Conservation (phyloP, 1,284 basidiomycete species). For the Irpex sp. region DNA sequence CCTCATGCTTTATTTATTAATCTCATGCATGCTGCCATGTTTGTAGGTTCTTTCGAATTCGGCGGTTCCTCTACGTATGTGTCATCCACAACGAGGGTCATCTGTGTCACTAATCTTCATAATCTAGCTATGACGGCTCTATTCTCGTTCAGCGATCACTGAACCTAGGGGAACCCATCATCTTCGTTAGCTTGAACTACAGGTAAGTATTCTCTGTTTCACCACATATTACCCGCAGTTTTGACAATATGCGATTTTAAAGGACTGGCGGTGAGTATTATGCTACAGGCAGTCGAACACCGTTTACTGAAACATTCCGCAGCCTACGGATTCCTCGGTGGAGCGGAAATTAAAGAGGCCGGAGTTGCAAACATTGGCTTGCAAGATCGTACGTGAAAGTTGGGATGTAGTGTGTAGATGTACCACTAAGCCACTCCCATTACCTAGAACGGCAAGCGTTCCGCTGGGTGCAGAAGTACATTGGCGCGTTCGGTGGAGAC, state of each 20-base stretch:
- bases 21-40: background rate
- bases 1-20: background rate
- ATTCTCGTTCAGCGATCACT: conserved; percentile 31
- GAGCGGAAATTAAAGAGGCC: conserved; percentile 46
- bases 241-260: background rate
- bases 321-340: conserved; percentile 43
- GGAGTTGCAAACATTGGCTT: conserved; percentile 53
- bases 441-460: conserved; percentile 49
- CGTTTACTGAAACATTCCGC: background rate
- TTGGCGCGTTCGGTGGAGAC: conserved; percentile 40
- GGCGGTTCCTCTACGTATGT: conserved; percentile 8
- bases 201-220: conserved; percentile 11
- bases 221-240: background rate
- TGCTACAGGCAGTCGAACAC: background rate
- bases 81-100: background rate
- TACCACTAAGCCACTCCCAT: background rate
- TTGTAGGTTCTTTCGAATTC: conserved; percentile 27
- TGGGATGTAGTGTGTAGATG: background rate
- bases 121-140: conserved; percentile 22
- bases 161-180: conserved; percentile 30
- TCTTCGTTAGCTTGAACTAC: conserved; percentile 32
- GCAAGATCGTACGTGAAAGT: conserved; percentile 40
- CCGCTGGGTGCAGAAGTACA: conserved; percentile 50
- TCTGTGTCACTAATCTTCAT: background rate
- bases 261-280: background rate